These are phyloP conservation scores for Gonium pectorale DNA, from an alignment of 139 green algal genomes.

Conservation along the genomic window DNA sequence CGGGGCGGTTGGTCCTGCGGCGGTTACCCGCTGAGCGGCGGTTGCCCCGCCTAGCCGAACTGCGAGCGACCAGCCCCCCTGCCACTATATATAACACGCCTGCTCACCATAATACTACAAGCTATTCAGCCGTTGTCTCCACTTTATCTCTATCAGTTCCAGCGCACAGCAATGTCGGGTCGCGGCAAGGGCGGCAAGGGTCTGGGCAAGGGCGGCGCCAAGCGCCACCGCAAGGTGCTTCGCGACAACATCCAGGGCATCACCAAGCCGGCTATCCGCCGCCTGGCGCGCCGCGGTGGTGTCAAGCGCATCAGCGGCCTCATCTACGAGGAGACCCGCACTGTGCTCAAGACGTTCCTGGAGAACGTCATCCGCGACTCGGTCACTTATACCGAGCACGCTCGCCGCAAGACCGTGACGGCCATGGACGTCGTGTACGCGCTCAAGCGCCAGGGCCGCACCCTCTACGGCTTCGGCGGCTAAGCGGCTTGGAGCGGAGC, in stretches of 20 bases:
- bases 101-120: too few species aligned
- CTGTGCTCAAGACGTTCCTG: constrained; percentile 92
- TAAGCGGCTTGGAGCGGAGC: too few species aligned
- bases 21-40: too few species aligned
- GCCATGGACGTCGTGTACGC: constrained; percentile 97
- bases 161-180: too few species aligned
- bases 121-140: too few species aligned
- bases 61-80: too few species aligned
- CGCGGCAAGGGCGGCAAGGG: constrained; percentile 93
- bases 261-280: constrained; percentile 92
- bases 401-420: constrained; percentile 95
- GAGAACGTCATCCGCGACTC: constrained; percentile 93
- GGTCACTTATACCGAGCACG: constrained; percentile 99
- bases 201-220: constrained; percentile 91
- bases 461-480: constrained; percentile 96
- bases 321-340: constrained; percentile 92
- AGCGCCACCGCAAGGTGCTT: constrained; percentile 93
- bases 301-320: constrained; percentile 77
- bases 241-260: constrained; percentile 96
- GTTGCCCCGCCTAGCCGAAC: too few species aligned
- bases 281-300: constrained; percentile 83
- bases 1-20: too few species aligned
- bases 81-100: too few species aligned
- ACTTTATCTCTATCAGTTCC: too few species aligned
- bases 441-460: constrained; percentile 95